Evolutionary conservation across 2,329 filamentous ascomycete species (phyloP), one percentile per base, ranked within the genome.

Genomic region (Penicillium sp.): DNA sequence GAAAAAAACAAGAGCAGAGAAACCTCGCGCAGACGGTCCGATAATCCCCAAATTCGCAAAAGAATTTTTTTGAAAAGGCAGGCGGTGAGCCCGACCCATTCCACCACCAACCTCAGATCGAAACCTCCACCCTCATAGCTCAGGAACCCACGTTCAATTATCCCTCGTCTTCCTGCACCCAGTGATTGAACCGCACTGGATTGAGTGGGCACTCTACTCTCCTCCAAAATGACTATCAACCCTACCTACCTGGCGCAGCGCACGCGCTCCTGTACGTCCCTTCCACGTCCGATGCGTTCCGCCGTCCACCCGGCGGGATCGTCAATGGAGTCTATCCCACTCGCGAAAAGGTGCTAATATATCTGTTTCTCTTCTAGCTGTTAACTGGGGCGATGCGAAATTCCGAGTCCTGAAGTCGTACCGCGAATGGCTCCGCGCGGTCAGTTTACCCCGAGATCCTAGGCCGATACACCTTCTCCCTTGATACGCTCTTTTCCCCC

Each of bases 391-490:
- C 68, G 92, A 97, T 82, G 93, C 93, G 69, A 90, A 89, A 79
- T 82, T 81, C 74, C 86, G 93, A 82, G 94, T 97, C 63, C 78
- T 97, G 68, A 85, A 86, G 73, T 89, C 90, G 68, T 99, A 99
- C 81, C 85, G 94, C 75, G 89, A 93, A 81, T 99, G 94, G 94
- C 85, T 97, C 69, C 88, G 94, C 82, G 88, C 91, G 78, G 94
- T 99, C 88, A 74, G 92, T 87, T 53, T 52, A 37, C 56, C 65
- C 57, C 53, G 31, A 60, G 18, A 56, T 55, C 54, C 31, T 44
- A 43, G 13, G 13, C 45, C 45, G 31, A 55, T 46, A 55, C 48
- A 44, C 53, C 55, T 31, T 34, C 43, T 59, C 35, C 53, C 53
- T 47, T 42, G n/a, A 20, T 22, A 44, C 14, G 13, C 31, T 51